phyloP scores from a whole-genome alignment of 2,329 filamentous ascomycete species.

The Incumbomyces lentus region DNA sequence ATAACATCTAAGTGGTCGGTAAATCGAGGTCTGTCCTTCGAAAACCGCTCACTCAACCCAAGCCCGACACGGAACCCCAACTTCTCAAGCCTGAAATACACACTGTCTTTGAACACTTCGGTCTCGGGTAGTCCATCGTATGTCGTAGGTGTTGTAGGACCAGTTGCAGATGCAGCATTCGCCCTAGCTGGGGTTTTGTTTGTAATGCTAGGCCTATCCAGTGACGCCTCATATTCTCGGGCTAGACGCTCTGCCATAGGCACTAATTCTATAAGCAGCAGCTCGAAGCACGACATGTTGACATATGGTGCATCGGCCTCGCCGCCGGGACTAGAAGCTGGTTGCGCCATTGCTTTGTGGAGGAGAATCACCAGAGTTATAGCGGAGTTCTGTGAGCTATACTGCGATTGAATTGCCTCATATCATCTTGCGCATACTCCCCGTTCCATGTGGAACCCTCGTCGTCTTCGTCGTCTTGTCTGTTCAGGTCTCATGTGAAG shows the following conservation, averaged over 20 bases:
- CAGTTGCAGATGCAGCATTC: constrained; percentile 1
- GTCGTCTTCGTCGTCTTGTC: too few species aligned
- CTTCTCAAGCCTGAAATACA: constrained; percentile 72
- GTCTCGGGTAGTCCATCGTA: constrained; percentile 25
- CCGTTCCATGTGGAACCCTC: background rate
- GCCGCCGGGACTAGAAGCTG: constrained; percentile 47
- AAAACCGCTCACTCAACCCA: constrained; percentile 72
- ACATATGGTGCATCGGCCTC: constrained; percentile 70
- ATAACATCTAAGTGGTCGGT: constrained; percentile 90
- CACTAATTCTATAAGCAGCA: constrained; percentile 92
- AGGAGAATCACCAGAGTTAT: too few species aligned
- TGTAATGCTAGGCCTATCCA: constrained; percentile 13
- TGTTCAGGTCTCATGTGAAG: too few species aligned
- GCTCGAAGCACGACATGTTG: constrained; percentile 77
- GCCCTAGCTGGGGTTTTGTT: constrained; percentile 8
- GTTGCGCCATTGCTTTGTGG: constrained; percentile 3
- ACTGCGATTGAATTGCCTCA: background rate
- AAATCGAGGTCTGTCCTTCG: constrained; percentile 66
- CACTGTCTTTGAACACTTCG: constrained; percentile 76
- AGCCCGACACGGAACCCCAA: constrained; percentile 87
- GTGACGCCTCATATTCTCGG: constrained; percentile 29
- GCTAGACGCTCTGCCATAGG: constrained; percentile 84
- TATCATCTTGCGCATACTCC: background rate
- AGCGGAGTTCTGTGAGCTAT: background rate
- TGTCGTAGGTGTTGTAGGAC: constrained; percentile 8